Conservation (phyloP, 441 rosid species). For the Sinapis alba region DNA sequence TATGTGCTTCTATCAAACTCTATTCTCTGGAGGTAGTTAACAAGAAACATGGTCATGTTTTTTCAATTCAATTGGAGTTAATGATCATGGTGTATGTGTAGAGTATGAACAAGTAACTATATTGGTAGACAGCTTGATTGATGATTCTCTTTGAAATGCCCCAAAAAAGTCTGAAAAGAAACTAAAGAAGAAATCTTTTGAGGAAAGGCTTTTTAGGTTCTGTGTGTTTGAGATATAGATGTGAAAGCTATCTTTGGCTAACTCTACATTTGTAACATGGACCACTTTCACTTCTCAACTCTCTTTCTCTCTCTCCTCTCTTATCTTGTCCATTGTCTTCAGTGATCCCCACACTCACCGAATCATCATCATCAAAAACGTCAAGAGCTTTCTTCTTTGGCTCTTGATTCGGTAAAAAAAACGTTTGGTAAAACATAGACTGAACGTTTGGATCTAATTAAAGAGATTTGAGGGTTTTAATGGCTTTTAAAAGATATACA, state of each 20-base stretch:
- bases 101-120: conserved; percentile 5
- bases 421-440: background rate
- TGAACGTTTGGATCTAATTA: conserved; percentile 25
- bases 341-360: conserved; percentile 42
- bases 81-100: background rate
- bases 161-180: conserved; percentile 29
- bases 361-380: conserved; percentile 38
- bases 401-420: conserved; percentile 20
- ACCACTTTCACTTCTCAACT: conserved; percentile 43
- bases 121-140: conserved; percentile 34
- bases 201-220: conserved; percentile 37
- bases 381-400: conserved; percentile 30
- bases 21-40: conserved; percentile 2
- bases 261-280: conserved; percentile 38
- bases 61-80: background rate
- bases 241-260: conserved; percentile 37
- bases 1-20: conserved; percentile 4
- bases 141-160: conserved; percentile 31
- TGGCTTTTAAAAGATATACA: conserved; percentile 5
- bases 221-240: conserved; percentile 29
- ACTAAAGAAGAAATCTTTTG: conserved; percentile 44
- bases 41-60: conserved; percentile 15
- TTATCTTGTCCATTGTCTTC: conserved; percentile 41
- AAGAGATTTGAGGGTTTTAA: conserved; percentile 13
- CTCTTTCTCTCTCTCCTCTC: conserved; percentile 27